Percentiles rank a stretch among this genome's conserved stretches.
Conservation (phyloP, 129 eudicot species). For the Erigeron canadensis region DNA sequence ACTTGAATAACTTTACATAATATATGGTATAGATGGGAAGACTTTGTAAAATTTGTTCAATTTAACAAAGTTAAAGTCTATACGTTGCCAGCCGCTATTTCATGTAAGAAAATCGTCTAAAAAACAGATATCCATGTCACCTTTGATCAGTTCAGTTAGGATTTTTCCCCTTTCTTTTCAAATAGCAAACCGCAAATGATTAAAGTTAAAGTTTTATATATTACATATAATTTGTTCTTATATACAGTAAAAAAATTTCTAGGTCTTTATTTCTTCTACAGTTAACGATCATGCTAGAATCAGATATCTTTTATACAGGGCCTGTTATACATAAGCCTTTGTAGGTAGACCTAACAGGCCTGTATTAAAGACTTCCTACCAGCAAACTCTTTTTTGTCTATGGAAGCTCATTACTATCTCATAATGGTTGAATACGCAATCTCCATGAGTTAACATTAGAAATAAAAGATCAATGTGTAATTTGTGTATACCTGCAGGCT, state of each 20-base stretch:
- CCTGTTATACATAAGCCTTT: not conserved
- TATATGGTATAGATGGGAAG: not conserved
- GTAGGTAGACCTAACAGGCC: not conserved
- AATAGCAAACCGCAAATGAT: too few species aligned
- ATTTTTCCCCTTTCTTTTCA: too few species aligned
- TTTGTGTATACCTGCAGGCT: constrained; percentile 78
- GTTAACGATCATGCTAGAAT: constrained; percentile 5
- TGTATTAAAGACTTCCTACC: not conserved
- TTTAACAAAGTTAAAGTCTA: not conserved
- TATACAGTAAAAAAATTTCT: too few species aligned
- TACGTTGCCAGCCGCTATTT: not conserved
- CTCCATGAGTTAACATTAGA: not conserved
- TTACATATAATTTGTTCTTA: not conserved
- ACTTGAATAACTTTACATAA: not conserved
- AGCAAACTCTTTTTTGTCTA: not conserved
- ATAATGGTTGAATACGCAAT: not conserved
- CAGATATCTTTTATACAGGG: not conserved
- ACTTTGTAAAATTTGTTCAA: not conserved
- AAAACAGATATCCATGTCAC: not conserved
- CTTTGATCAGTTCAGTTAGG: not conserved
- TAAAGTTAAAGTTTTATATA: too few species aligned
- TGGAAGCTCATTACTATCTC: not conserved
- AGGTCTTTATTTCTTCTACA: not conserved
- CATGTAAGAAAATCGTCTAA: not conserved
- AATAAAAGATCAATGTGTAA: not conserved